Evolutionary conservation across 2,329 filamentous ascomycete species (phyloP).

Genomic region (Cladosporium sp.): DNA sequence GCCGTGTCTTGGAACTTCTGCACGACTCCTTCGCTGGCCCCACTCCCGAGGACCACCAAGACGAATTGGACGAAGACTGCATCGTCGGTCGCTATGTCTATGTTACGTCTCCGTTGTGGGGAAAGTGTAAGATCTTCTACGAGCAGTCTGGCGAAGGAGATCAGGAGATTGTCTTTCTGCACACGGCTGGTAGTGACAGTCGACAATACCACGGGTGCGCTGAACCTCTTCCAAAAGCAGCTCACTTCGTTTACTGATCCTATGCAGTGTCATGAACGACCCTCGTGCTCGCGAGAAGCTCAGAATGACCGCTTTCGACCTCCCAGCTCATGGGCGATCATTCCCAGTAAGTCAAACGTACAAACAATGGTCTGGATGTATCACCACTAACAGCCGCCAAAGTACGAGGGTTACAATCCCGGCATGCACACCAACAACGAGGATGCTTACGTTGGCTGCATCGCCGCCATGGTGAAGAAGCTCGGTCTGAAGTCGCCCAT

Average conservation of each 20-base stretch:
- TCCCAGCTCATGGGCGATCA: slow-evolving; percentile 51
- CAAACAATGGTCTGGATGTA: too few species aligned
- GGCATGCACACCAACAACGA: slow-evolving; percentile 52
- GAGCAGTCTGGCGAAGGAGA: slow-evolving; percentile 49
- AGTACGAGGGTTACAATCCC: slow-evolving; percentile 25
- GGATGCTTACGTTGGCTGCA: slow-evolving; percentile 49
- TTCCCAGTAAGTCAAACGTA: slow-evolving; percentile 39
- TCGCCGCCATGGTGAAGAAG: slow-evolving; percentile 47
- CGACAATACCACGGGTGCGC: slow-evolving; percentile 50
- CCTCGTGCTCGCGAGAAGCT: slow-evolving; percentile 48
- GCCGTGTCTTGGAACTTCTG: slow-evolving; percentile 49
- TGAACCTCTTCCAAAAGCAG: too few species aligned
- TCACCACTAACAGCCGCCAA: background rate
- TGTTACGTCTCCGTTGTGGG: slow-evolving; percentile 48
- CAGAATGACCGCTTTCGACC: slow-evolving; percentile 53
- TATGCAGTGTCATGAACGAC: slow-evolving; percentile 50
- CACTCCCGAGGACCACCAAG: slow-evolving; percentile 43
- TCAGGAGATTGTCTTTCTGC: slow-evolving; percentile 44
- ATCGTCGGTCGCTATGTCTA: slow-evolving; percentile 52
- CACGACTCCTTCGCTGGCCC: slow-evolving; percentile 51
- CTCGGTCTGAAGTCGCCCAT: slow-evolving; percentile 48
- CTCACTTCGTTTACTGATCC: background rate
- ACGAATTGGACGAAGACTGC: slow-evolving; percentile 42
- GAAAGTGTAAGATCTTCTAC: slow-evolving; percentile 52
- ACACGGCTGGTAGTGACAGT: slow-evolving; percentile 46